These are phyloP conservation scores for Westerdykella aurantiaca DNA, from an alignment of 2,329 filamentous ascomycete species.

Conservation along the genomic window DNA sequence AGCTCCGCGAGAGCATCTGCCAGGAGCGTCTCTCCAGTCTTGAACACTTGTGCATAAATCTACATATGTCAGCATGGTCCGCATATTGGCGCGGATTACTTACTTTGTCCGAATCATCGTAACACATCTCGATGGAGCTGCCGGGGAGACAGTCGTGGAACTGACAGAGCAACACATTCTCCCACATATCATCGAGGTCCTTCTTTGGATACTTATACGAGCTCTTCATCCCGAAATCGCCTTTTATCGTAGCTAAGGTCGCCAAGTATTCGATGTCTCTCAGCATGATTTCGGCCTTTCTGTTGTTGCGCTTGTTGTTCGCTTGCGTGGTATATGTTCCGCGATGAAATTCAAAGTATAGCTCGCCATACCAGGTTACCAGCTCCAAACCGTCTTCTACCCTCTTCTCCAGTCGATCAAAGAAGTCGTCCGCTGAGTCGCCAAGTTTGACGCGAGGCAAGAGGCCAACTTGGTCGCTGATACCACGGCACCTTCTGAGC, in stretches of 20 bases:
- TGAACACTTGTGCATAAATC: slow-evolving; percentile 77
- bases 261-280: slow-evolving; percentile 84
- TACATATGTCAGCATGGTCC: slow-evolving; percentile 21
- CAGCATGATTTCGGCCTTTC: slow-evolving; percentile 76
- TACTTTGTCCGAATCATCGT: slow-evolving; percentile 82
- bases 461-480: slow-evolving; percentile 78
- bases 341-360: slow-evolving; percentile 96
- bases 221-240: slow-evolving; percentile 42
- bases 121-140: slow-evolving; percentile 95
- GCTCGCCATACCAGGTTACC: slow-evolving; percentile 94
- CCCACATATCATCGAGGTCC: slow-evolving; percentile 95
- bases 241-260: slow-evolving; percentile 72
- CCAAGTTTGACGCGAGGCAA: slow-evolving; percentile 87
- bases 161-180: slow-evolving; percentile 82
- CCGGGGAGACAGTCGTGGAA: slow-evolving; percentile 97
- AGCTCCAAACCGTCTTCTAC: slow-evolving; percentile 61
- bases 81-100: neutral
- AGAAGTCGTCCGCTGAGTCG: slow-evolving; percentile 89
- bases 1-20: slow-evolving; percentile 64
- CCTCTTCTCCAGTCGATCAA: slow-evolving; percentile 76
- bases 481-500: slow-evolving; percentile 81
- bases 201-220: slow-evolving; percentile 85
- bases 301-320: slow-evolving; percentile 94
- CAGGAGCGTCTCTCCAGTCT: slow-evolving; percentile 66
- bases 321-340: slow-evolving; percentile 96